These are phyloP conservation scores for Tylopilus balloui DNA, from an alignment of 768 basidiomycete genomes.

Conservation along the genomic window DNA sequence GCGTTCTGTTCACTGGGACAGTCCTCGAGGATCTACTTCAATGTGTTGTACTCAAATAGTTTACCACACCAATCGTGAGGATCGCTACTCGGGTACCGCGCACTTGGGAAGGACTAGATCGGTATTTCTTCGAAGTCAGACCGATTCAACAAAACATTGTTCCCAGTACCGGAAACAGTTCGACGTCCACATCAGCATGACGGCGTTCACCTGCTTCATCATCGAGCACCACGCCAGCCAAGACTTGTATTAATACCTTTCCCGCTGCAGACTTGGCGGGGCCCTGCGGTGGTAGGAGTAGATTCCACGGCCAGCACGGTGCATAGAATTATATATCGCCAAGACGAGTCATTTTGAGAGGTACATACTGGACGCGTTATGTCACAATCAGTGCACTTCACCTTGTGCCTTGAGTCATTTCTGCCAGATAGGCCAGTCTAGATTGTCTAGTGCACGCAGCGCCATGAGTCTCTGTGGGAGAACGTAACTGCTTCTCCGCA, in stretches of 20 bases:
- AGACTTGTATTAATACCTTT: not conserved
- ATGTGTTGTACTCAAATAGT: too few species aligned
- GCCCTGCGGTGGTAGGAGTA: not conserved
- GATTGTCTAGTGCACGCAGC: not conserved
- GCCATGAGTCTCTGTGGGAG: not conserved
- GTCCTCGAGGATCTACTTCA: not conserved
- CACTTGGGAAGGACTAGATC: not conserved
- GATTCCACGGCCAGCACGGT: not conserved
- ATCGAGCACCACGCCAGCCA: not conserved
- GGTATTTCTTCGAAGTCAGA: not conserved
- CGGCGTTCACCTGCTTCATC: not conserved
- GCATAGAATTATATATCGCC: not conserved
- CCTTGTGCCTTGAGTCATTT: not conserved
- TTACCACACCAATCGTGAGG: not conserved
- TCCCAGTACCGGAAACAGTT: too few species aligned
- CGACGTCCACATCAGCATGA: too few species aligned
- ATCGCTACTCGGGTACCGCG: not conserved
- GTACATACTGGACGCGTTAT: not conserved
- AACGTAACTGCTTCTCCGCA: constrained; percentile 8
- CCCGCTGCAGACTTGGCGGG: not conserved
- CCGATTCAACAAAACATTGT: not conserved
- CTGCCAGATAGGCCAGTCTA: not conserved
- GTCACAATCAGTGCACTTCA: not conserved
- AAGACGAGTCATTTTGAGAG: not conserved
- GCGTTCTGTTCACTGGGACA: not conserved